Evolutionary conservation across 2,329 filamentous ascomycete species (phyloP), one percentile per base, ranked within the genome.

Genomic region (Pseudophaeomoniella oleicola): DNA sequence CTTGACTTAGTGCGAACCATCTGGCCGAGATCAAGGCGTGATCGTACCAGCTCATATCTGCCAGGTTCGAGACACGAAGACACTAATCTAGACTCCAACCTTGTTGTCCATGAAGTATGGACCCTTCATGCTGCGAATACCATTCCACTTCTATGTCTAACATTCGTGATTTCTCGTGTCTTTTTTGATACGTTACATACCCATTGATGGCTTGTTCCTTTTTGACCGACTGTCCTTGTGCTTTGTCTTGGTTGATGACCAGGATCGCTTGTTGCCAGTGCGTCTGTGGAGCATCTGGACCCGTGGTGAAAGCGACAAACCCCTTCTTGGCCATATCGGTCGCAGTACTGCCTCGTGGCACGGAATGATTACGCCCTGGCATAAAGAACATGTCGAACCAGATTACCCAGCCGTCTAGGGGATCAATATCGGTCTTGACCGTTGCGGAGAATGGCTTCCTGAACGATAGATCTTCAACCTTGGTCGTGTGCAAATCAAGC

Each of bases 311-410:
- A 0, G 82, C 80, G n/a, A 85, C 69, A 15, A 57, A 48, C 35
- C 78, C 73, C 44, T 78, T 66, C 50, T 66, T 62, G 44, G 71
- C 69, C 73, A 80, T 86, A 3, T 71, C 65, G 38, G 75, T 64
- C 0, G 76, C 73, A 35, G 74, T 72, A n/a, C 64, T 63, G 41
- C 69, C 58, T 18, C 67, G 59, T 5, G 63, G 63, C 33, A 72
- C 52, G 17, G 51, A 48, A 35, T 61, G 55, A 22, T 67, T 60
- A 22, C 69, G 62, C 0, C 71, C 70, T 6, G 77, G 74, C 45
- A 81, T 72, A 59, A 94, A 94, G 65, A 90, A 90, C 16, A 81
- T 88, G 55, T 96, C 88, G 54, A 94, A 94, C 84, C 87, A 94
- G 46, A 94, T 71, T 11, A 85, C 68, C 56, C 86, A 93, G 3